Evolutionary conservation across 2,329 filamentous ascomycete species (phyloP).

Genomic region (Gaeumannomyces sp.): DNA sequence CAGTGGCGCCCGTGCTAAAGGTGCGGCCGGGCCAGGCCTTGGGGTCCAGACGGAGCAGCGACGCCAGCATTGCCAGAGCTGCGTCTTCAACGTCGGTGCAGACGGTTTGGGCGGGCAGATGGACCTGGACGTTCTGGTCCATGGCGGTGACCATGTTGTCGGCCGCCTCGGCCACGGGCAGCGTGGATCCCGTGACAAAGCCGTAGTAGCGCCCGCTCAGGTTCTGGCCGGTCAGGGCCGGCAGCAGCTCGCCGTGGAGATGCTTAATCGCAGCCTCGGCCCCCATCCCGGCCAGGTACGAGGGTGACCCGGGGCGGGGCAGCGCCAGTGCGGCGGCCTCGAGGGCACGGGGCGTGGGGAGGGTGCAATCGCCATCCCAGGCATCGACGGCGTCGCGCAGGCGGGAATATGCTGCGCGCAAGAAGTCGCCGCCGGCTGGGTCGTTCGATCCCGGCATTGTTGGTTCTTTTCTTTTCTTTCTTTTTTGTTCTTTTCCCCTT

Average conservation of each 20-base stretch:
- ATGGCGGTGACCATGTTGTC: conserved; percentile 76
- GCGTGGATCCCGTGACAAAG: conserved; percentile 78
- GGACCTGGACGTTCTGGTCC: conserved; percentile 81
- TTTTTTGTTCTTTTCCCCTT: neutral
- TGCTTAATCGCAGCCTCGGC: conserved; percentile 32
- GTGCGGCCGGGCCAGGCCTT: conserved; percentile 51
- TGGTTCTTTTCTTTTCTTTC: neutral
- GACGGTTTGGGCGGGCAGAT: conserved; percentile 69
- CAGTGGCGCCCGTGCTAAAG: conserved; percentile 60
- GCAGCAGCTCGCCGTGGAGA: conserved; percentile 40
- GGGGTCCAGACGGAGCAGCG: conserved; percentile 58
- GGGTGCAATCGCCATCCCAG: conserved; percentile 36
- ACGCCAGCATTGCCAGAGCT: conserved; percentile 62
- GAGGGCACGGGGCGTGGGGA: conserved; percentile 23
- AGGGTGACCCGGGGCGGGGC: conserved; percentile 22
- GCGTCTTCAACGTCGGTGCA: conserved; percentile 70
- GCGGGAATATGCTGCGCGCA: conserved; percentile 16
- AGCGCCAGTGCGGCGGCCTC: conserved; percentile 33
- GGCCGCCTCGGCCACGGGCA: conserved; percentile 72
- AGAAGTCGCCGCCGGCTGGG: conserved; percentile 12
- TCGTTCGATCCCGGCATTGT: neutral
- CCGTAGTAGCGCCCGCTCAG: conserved; percentile 71
- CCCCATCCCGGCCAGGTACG: conserved; percentile 28
- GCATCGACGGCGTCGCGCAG: conserved; percentile 14
- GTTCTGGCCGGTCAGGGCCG: conserved; percentile 61